Conservation (phyloP, 2,329 filamentous ascomycete species). For the Colletotrichum siamense region DNA sequence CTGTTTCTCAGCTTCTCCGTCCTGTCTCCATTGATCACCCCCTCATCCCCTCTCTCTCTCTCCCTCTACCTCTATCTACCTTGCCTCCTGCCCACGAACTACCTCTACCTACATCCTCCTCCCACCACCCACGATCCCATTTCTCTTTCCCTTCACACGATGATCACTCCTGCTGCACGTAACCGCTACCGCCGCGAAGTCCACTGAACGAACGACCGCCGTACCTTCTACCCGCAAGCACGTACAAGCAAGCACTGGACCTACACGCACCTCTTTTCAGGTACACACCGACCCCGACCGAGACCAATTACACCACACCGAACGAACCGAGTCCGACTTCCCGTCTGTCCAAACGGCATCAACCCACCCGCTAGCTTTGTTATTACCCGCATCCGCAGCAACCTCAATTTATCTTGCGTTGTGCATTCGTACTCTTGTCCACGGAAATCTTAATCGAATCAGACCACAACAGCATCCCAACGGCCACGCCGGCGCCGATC, state of each 20-base stretch:
- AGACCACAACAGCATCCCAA: background rate
- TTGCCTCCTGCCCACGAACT: background rate
- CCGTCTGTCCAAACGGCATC: background rate
- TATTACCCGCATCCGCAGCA: background rate
- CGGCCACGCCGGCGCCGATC: slow-evolving; percentile 1
- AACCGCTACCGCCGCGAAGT: slow-evolving; percentile 11
- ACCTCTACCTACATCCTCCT: background rate
- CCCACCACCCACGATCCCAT: background rate
- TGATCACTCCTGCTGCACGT: slow-evolving; percentile 4
- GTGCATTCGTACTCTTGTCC: background rate
- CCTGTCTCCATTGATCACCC: slow-evolving; percentile 11
- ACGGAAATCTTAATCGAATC: background rate
- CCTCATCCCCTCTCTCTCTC: background rate
- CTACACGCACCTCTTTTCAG: background rate
- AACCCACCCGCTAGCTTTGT: background rate
- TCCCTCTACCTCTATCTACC: background rate
- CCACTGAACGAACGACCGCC: slow-evolving; percentile 1
- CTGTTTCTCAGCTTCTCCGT: background rate
- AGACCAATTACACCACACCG: background rate
- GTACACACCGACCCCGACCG: background rate
- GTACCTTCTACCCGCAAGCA: background rate
- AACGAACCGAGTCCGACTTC: background rate
- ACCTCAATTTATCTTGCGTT: background rate
- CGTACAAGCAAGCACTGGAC: background rate
- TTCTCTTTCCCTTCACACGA: background rate